Percentiles rank a stretch among this genome's conserved stretches.
Conservation (phyloP, 2,329 filamentous ascomycete genomes). For the Mariannaea elegans region DNA sequence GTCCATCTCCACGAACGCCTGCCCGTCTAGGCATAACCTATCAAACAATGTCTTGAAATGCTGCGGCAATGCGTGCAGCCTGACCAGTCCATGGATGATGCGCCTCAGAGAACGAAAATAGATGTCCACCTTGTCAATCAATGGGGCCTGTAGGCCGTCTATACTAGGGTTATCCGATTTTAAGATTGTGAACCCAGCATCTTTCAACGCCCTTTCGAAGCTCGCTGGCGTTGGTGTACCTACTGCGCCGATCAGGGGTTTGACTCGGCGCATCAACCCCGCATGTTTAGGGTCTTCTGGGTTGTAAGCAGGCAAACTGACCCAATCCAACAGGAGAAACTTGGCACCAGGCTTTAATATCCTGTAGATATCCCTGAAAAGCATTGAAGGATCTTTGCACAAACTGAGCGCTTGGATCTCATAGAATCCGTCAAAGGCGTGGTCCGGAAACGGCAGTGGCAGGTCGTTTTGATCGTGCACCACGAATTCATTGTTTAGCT, state of each 20-base stretch:
- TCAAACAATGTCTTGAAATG: constrained; percentile 20
- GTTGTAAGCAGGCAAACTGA: constrained; percentile 17
- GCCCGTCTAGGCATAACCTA: constrained; percentile 12
- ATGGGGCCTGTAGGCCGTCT: constrained; percentile 4
- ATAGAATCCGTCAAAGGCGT: constrained; percentile 15
- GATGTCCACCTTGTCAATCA: constrained; percentile 22
- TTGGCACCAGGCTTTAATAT: constrained; percentile 13
- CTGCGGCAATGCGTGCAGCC: not conserved
- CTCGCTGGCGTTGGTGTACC: constrained; percentile 15
- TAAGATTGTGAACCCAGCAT: constrained; percentile 4
- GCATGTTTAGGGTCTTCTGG: constrained; percentile 5
- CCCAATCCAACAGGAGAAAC: constrained; percentile 19
- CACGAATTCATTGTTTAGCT: constrained; percentile 13
- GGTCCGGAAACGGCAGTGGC: constrained; percentile 7
- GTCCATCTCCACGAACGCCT: constrained; percentile 23
- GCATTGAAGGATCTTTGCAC: constrained; percentile 14
- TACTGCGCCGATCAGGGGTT: constrained; percentile 17
- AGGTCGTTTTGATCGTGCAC: constrained; percentile 21
- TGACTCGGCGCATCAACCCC: constrained; percentile 15
- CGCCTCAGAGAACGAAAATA: constrained; percentile 15
- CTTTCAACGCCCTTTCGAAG: constrained; percentile 14
- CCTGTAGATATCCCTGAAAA: constrained; percentile 15
- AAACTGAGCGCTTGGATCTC: constrained; percentile 22
- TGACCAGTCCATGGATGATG: constrained; percentile 11
- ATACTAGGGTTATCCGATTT: constrained; percentile 20